Evolutionary conservation across 1,284 basidiomycete genomes (phyloP), one percentile per base, ranked within the genome.

Genomic region (Inonotus hispidus): DNA sequence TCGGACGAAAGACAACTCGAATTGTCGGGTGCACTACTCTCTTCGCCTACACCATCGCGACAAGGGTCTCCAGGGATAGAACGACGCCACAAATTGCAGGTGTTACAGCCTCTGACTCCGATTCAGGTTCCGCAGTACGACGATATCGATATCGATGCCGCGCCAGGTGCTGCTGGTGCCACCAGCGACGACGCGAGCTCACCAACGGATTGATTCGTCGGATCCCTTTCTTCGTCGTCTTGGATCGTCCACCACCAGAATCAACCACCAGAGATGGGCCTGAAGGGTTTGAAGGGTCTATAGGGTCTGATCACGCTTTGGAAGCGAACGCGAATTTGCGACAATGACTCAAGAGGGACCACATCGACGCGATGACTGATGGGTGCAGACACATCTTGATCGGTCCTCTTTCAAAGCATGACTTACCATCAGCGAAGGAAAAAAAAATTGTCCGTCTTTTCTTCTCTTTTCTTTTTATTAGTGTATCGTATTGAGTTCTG

Each of bases 1-100:
- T 66, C 68, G 7, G 73, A 71, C 61, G 79, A 79, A 57, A 75
- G 77, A n/a, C 74, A 72, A 66, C 70, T 83, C 55, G 78, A 79
- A 68, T 74, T 91, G 46, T 80, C 86, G 1, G 88, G 88, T 13
- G 87, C 85, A 29, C 85, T 82, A 32, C 78, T 86, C 43, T 87
- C 90, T 68, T 88, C 87, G 3, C 88, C 88, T 46, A 82, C 82
- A 45, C 77, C 77, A 16, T 88, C 87, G 35, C 75, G 77, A 66
- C 83, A 88, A 6, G 75, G 83, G 25, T 89, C 88, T 41, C 88
- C 88, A 10, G 79, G 77, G n/a, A 68, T 79, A 49, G 68, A 79
- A 71, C 70, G 74, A 1, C 68, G 67, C 60, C 59, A 19, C 21
- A 41, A 43, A n/a, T 32, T 32, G n/a, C n/a, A n/a, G n/a, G n/a